Evolutionary conservation across 2,329 filamentous ascomycete species (phyloP).

Genomic region (Phaeosphaeria sp.): DNA sequence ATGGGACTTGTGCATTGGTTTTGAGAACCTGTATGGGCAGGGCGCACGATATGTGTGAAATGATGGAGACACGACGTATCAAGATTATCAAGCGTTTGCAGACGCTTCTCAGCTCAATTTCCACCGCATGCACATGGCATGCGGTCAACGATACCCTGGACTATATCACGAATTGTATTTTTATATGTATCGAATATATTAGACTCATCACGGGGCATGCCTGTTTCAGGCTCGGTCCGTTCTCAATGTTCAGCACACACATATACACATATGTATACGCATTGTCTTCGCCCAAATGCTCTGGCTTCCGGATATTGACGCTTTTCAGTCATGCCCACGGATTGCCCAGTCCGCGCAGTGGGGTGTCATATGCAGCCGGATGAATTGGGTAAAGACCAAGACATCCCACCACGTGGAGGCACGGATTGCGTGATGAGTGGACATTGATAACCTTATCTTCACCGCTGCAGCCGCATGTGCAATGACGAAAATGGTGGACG

Average conservation of each 20-base stretch:
- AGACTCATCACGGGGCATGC: neutral
- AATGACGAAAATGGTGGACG: neutral
- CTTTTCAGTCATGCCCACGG: neutral
- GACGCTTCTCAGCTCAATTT: neutral
- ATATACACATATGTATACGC: neutral
- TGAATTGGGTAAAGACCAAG: slow-evolving; percentile 1
- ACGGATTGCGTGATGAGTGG: slow-evolving; percentile 13
- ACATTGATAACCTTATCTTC: slow-evolving; percentile 34
- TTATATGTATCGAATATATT: slow-evolving; percentile 1
- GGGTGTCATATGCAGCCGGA: slow-evolving; percentile 2
- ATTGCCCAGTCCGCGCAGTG: neutral
- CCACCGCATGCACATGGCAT: neutral
- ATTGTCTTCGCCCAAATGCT: neutral
- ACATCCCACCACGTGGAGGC: slow-evolving; percentile 1
- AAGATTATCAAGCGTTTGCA: neutral
- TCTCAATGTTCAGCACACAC: neutral
- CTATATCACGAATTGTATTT: neutral
- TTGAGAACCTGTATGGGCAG: slow-evolving; percentile 2
- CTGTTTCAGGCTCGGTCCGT: slow-evolving; percentile 1
- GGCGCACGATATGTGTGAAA: neutral
- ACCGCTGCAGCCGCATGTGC: slow-evolving; percentile 12
- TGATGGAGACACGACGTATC: neutral
- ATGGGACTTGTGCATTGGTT: slow-evolving; percentile 39
- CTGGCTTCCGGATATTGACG: neutral
- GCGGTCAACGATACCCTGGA: neutral